Base-by-base conservation (phyloP, 805 yeast species). In the Candida maltosa region DNA sequence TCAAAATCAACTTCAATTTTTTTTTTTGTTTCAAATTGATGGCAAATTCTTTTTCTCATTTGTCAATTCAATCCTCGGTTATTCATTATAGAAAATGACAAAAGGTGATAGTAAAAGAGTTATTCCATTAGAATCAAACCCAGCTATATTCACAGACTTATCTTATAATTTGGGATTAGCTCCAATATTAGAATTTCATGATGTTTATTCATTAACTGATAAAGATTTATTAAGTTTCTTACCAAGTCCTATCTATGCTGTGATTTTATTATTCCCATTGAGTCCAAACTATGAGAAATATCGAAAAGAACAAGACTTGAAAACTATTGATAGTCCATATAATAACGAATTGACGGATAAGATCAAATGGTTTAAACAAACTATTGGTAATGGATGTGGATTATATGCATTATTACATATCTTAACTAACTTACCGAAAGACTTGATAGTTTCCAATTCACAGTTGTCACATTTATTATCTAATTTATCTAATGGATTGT, bases 121-220 rank as follows among this genome's bases (percentile, higher is more conserved):
- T 11, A 79, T 88, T 9, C 97, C 97, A 3, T 62, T 91, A 22
- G 98, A 93, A 55, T 85, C 94, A 6, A 87, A 88, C 48, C 98
- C 98, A 0, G 82, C 73, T 7, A 78, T 91, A 5, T 89, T 91
- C 63, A 76, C 83, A 6, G 65, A 65, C 1, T 79, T 87, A 47
- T 84, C 88, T 2, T 69, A 62, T 21, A 70, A 70, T 16, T 55
- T 93, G 26, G 97, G 97, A 0, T 64, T 89, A 4, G 54, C 78
- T 0, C 73, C 77, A 1, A 54, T 72, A 2, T 66, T 79, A 10
- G 70, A 67, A 30, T 91, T 87, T 58, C 78, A 75, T 37, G 98
- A 91, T 52, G 83, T 91, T 2, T 88, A 78, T 54, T 85, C 96
- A 0, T 60, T 91, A n/a, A 73, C 83, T 1, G 97, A 89, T 39